Percentiles rank a stretch among this genome's conserved stretches.
Conservation (phyloP, 768 basidiomycete genomes). For the Pulveroboletus sp. region DNA sequence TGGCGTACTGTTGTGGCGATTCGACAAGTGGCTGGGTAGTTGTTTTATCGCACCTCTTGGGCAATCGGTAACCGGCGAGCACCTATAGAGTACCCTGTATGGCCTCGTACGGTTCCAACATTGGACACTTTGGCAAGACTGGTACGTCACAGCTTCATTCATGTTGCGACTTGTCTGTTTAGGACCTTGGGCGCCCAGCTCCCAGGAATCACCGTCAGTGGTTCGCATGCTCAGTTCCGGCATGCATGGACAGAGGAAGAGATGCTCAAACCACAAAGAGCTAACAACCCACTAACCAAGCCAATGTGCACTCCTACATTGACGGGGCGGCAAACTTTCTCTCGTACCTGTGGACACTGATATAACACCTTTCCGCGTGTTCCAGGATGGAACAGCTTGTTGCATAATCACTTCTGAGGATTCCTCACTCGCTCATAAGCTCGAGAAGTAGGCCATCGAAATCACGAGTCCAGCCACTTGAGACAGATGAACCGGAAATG, state of each 20-base stretch:
- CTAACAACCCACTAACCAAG: conserved; percentile 69
- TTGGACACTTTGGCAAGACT: conserved; percentile 70
- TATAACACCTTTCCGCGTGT: background rate
- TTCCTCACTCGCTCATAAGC: conserved; percentile 65
- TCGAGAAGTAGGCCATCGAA: conserved; percentile 85
- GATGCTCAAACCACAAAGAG: conserved; percentile 60
- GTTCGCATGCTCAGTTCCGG: conserved; percentile 82
- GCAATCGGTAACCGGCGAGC: background rate
- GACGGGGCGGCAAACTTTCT: conserved; percentile 34
- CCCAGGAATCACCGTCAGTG: conserved; percentile 80
- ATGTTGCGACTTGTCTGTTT: background rate
- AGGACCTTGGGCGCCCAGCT: conserved; percentile 38
- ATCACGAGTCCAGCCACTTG: conserved; percentile 61
- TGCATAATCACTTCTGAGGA: conserved; percentile 76
- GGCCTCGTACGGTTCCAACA: conserved; percentile 68
- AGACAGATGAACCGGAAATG: conserved; percentile 60
- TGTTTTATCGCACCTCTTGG: background rate
- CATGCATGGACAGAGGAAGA: conserved; percentile 72
- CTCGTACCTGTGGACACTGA: background rate
- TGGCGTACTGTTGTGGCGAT: conserved; percentile 69
- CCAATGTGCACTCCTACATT: conserved; percentile 88
- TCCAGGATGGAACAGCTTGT: conserved; percentile 69
- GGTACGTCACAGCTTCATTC: conserved; percentile 39
- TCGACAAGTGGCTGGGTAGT: conserved; percentile 70
- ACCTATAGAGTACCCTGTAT: conserved; percentile 65